Evolutionary conservation across 495 filamentous ascomycete genomes (phyloP).

Genomic region (Poronia punctata): DNA sequence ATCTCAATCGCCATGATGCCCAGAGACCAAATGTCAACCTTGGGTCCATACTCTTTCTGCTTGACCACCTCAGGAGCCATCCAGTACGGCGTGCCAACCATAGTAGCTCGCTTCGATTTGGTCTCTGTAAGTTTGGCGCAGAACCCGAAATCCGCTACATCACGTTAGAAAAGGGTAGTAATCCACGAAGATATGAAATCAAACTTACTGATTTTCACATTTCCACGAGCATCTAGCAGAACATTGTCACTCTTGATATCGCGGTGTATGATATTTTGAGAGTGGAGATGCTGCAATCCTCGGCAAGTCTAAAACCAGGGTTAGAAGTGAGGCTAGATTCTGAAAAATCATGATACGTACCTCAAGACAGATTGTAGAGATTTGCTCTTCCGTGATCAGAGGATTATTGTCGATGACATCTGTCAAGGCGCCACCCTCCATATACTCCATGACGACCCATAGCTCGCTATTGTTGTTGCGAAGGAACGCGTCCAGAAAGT

Average conservation of each 20-base stretch:
- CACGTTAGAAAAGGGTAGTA: conserved; percentile 24
- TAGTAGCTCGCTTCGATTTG: conserved; percentile 94
- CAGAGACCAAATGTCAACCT: conserved; percentile 98
- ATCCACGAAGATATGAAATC: not conserved
- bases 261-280: conserved; percentile 95
- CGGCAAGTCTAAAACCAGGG: conserved; percentile 69
- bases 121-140: conserved; percentile 97
- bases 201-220: conserved; percentile 93
- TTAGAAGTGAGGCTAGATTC: conserved; percentile 29
- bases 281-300: conserved; percentile 87
- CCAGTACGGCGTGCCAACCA: conserved; percentile 99
- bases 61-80: conserved; percentile 99
- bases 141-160: conserved; percentile 91
- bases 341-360: conserved; percentile 40
- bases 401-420: conserved; percentile 98
- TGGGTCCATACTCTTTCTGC: conserved; percentile 96
- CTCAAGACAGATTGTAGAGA: conserved; percentile 94
- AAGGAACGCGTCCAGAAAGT: conserved; percentile 95
- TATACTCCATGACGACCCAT: conserved; percentile 99
- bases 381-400: conserved; percentile 87
- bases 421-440: conserved; percentile 96
- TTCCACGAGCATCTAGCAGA: conserved; percentile 82
- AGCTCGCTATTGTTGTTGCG: conserved; percentile 87
- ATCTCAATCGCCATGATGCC: conserved; percentile 99
- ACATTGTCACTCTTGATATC: conserved; percentile 99